phyloP scores from a whole-genome alignment of 148 eudicot genomes.

The Fagopyrum esculentum region DNA sequence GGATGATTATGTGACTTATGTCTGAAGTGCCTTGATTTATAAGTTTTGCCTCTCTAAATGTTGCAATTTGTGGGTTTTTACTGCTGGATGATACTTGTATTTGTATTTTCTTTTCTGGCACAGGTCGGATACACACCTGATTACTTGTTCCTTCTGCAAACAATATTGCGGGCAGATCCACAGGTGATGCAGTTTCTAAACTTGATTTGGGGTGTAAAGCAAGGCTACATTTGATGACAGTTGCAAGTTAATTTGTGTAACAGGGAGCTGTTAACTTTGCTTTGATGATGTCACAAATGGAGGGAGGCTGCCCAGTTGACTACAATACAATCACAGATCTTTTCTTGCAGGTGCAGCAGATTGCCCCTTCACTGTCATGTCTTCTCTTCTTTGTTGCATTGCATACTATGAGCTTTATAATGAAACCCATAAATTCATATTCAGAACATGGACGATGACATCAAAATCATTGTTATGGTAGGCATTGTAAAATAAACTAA shows the following conservation, averaged over 20 bases:
- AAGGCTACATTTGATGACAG: background rate
- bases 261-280: conserved; percentile 99
- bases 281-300: conserved; percentile 99
- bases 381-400: background rate
- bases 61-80: background rate
- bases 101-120: conserved; percentile 1
- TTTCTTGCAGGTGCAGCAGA: conserved; percentile 69
- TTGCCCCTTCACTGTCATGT: background rate
- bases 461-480: background rate
- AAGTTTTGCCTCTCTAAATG: background rate
- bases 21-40: background rate
- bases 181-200: conserved; percentile 46
- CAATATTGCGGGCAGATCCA: conserved; percentile 89
- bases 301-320: conserved; percentile 95
- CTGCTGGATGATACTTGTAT: background rate
- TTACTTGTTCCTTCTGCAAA: conserved; percentile 90
- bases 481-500: background rate
- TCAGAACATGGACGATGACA: background rate
- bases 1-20: background rate
- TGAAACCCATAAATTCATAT: background rate
- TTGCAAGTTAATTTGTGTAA: conserved; percentile 13
- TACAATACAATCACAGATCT: conserved; percentile 97
- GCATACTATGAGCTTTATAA: background rate
- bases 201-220: background rate
- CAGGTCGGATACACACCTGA: conserved; percentile 99